Base-by-base conservation (phyloP, 805 yeast genomes). In the Saccharomycopsis capsularis region DNA sequence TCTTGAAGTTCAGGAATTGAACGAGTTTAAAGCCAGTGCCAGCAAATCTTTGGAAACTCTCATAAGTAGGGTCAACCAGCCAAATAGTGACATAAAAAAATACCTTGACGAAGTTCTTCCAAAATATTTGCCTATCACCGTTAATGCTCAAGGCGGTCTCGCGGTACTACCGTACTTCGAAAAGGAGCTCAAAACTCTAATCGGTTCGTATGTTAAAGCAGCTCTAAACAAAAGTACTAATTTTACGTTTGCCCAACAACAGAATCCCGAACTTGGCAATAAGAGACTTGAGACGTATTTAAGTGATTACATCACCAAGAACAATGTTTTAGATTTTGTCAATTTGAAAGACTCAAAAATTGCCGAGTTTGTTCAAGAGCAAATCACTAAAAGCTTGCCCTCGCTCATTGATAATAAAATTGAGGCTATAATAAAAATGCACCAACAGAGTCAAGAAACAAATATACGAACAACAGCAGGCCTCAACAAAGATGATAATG, bases 51-150 rank as follows among this genome's bases (percentile, higher is more conserved):
- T 42, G 22, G n/a, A 42, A n/a, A 42, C 13, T 13, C 21, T 42
- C 19, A 21, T 30, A 3, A 18, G 22, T 3, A 21, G 21, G 38
- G 13, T 34, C 7, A 27, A 7, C n/a, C n/a, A n/a, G n/a, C n/a
- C n/a, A n/a, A n/a, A n/a, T n/a, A n/a, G n/a, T n/a, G n/a, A n/a
- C n/a, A n/a, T n/a, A n/a, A n/a, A n/a, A n/a, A n/a, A n/a, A 3
- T 34, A 21, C 19, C n/a, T 37, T 4, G 16, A 19, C 3, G 29
- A 24, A 32, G 21, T 22, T 3, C n/a, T 46, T 4, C 49, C 49
- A 18, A 40, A 46, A n/a, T 46, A 46, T 37, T 25, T 46, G 7
- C 49, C 49, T 19, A 30, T 23, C 3, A n/a, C 15, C 13, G 24
- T 19, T 21, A 22, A 24, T 3, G 18, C 16, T 30, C 27, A 40